Conservation (phyloP, 768 basidiomycete genomes). For the Boletus pseudopeckii region DNA sequence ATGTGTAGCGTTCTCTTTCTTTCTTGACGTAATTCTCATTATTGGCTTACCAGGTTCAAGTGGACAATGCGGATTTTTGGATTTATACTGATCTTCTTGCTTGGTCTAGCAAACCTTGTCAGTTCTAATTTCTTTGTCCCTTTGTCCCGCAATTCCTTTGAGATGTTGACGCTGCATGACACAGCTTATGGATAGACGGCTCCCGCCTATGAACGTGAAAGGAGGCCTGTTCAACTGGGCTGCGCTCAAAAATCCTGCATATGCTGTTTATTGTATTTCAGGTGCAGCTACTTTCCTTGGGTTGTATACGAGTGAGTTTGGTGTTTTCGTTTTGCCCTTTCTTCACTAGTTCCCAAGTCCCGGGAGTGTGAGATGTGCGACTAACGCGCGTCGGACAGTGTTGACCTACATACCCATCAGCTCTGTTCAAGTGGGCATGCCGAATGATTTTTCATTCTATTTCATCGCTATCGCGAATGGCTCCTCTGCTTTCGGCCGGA, state of each 20-base stretch:
- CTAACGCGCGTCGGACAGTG: constrained; percentile 35
- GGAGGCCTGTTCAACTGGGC: constrained; percentile 58
- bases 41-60: constrained; percentile 48
- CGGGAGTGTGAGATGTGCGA: neutral
- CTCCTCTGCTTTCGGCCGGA: constrained; percentile 58
- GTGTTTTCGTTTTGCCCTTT: neutral
- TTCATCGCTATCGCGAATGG: constrained; percentile 68
- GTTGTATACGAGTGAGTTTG: constrained; percentile 55
- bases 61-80: constrained; percentile 77
- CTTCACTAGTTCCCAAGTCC: neutral
- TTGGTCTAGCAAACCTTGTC: constrained; percentile 56
- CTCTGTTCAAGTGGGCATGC: constrained; percentile 48
- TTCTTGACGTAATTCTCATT: neutral
- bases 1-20: constrained; percentile 15
- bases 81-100: constrained; percentile 51
- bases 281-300: constrained; percentile 61
- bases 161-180: neutral
- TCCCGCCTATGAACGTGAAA: constrained; percentile 49
- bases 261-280: constrained; percentile 54
- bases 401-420: constrained; percentile 65
- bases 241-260: constrained; percentile 47
- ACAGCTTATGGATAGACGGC: constrained; percentile 40
- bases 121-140: constrained; percentile 5
- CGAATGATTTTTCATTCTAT: constrained; percentile 55
- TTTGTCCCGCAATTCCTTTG: neutral